phyloP scores from a whole-genome alignment of 805 yeast species.

The Lipomyces starkeyi region DNA sequence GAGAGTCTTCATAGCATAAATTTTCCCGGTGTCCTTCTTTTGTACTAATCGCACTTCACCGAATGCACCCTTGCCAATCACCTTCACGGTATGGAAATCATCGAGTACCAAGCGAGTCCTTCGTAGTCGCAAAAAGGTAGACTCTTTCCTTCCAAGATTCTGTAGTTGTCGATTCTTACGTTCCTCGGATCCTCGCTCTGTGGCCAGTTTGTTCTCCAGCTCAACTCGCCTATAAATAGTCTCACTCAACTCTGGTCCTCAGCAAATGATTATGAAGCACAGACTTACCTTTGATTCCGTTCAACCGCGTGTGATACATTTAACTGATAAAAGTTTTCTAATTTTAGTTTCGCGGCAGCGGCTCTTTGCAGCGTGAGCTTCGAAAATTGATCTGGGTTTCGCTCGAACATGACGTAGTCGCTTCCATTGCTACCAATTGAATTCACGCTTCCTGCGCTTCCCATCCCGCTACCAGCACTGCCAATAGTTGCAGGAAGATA shows the following conservation, averaged over 20 bases:
- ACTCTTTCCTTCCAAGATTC: conserved; percentile 85
- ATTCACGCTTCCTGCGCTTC: conserved; percentile 1
- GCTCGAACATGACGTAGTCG: conserved; percentile 73
- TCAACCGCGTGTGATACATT: conserved; percentile 92
- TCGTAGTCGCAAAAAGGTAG: conserved; percentile 81
- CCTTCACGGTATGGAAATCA: conserved; percentile 88
- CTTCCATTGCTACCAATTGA: conserved; percentile 16
- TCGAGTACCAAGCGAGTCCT: conserved; percentile 82
- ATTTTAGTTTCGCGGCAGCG: conserved; percentile 76
- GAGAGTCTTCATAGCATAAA: conserved; percentile 92
- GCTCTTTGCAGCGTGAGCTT: conserved; percentile 81
- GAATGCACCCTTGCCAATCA: conserved; percentile 95
- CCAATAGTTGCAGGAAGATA: conserved; percentile 67
- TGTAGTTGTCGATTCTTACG: conserved; percentile 81
- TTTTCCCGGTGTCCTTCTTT: conserved; percentile 88
- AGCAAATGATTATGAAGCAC: background rate
- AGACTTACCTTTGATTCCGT: conserved; percentile 73
- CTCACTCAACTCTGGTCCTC: background rate
- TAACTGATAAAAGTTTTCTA: conserved; percentile 85
- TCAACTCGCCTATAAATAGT: conserved; percentile 59
- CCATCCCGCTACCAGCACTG: conserved; percentile 2
- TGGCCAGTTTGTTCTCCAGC: conserved; percentile 72
- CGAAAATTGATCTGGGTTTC: conserved; percentile 81
- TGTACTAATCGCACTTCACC: conserved; percentile 97
- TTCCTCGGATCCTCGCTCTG: conserved; percentile 82